A percentile compares a stretch with the other conserved stretches of the same genome.
phyloP scores from a whole-genome alignment of 331 rosid species.

The Phaseolus coccineus region DNA sequence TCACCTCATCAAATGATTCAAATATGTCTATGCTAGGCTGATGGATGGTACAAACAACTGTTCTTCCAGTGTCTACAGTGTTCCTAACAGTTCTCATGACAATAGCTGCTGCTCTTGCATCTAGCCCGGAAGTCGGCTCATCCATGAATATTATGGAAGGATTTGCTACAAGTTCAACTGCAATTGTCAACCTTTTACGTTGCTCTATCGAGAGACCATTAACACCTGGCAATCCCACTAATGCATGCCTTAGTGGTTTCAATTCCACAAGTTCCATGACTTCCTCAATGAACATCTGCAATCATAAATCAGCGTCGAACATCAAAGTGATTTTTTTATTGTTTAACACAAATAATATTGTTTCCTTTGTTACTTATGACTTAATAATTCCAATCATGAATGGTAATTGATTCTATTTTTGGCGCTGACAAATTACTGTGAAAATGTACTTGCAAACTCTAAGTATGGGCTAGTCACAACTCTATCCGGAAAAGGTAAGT shows the following conservation, averaged over 20 bases:
- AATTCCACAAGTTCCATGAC: conserved; percentile 81
- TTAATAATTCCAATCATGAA: not conserved
- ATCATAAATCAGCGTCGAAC: conserved; percentile 21
- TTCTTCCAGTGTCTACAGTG: conserved; percentile 66
- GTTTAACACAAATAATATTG: not conserved
- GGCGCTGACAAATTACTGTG: not conserved
- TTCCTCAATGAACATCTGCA: conserved; percentile 73
- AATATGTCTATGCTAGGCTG: conserved; percentile 65
- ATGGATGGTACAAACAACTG: conserved; percentile 64
- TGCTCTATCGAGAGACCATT: conserved; percentile 78
- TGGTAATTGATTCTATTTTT: not conserved
- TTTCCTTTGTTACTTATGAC: not conserved
- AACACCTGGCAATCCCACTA: conserved; percentile 73
- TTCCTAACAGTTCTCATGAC: conserved; percentile 81
- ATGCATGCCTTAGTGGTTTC: conserved; percentile 56
- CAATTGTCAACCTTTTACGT: conserved; percentile 66
- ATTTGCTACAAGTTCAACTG: conserved; percentile 63
- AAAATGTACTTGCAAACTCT: not conserved
- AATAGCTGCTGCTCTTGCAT: conserved; percentile 82
- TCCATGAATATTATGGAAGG: conserved; percentile 71
- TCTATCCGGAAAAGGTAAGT: not conserved
- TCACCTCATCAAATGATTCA: conserved; percentile 68
- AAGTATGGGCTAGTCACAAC: not conserved
- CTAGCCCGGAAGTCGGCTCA: conserved; percentile 81
- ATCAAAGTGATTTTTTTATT: not conserved